Base-by-base conservation (phyloP, 441 rosid species). In the Kokia cookei region DNA sequence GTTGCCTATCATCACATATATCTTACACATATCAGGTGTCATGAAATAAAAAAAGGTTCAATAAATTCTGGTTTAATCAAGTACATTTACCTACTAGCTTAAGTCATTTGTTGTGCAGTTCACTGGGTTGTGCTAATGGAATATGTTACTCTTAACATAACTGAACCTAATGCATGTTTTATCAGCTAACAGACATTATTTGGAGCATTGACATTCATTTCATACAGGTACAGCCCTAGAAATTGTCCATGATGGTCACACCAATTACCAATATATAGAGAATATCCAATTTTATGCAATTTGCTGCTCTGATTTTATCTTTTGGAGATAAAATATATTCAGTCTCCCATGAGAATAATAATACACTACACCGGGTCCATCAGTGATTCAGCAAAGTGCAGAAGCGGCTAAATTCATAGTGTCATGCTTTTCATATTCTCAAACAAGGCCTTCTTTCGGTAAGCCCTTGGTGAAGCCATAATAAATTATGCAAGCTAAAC, bases 381-480 rank as follows among this genome's bases (percentile, higher is more conserved):
- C 43, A 40, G 43, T 40, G 43, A 8, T n/a, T 51, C 22, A 51
- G 15, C 15, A 47, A 67, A 47, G 75, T 55, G 69, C 2, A 22
- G 70, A 11, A 63, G 19, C 62, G 0, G 27, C 69, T 67, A 74
- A 40, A 42, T 71, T 27, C 22, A 74, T 43, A 3, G 66, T 3
- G 19, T 75, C 68, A 9, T 15, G 29, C 15, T 74, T 73, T 1
- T 40, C 53, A 2, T 76, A 74, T 42, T 48, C 68, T 43, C 17
- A 40, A 51, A 14, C 22, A 7, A 68, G 62, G 53, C 71, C 74
- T 27, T 76, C 73, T 60, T 42, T 70, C 0, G 89, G 84, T n/a
- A 86, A 72, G 19, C 83, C 75, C 37, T 73, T 50, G 11, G 82
- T 71, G 50, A 74, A 79, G 9, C 72, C 70, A 59, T 82, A 67